Base-by-base conservation (phyloP, 176 grass and related monocot genomes). In the Phoenix dactylifera region DNA sequence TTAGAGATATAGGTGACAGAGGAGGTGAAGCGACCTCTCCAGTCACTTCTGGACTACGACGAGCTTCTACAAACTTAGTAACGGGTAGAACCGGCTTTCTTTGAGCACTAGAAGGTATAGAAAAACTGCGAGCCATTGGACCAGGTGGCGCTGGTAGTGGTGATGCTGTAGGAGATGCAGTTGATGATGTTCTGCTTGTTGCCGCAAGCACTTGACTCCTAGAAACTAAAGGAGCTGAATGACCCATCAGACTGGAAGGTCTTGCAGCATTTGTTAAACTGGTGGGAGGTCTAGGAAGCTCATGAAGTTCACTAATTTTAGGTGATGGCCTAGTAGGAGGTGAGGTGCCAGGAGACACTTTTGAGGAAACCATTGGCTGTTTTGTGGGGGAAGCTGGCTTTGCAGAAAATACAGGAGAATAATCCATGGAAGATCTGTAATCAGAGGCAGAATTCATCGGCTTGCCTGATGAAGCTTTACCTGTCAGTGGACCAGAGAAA, bases 261-360 rank as follows among this genome's bases (percentile, higher is more conserved):
- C 26, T 65, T 52, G 44, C 26, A 24, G 63, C 20, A 19, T 58
- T 76, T 23, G 35, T 50, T 12, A 54, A 26, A 60, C 18, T 57
- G 82, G 55, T 65, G 18, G 93, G 93, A 72, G 93, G 93, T 74
- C 87, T 84, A 59, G 93, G 93, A 24, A 97, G 72, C 59, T 88
- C 93, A 76, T 97, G 87, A 63, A 97, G 84, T 64, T 97, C 93
- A 63, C 87, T 97, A 58, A 97, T 91, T 64, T 73, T 78, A 1
- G 93, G 87, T 32, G 87, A 72, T 35, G 84, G 73, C 57, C 77
- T 59, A 5, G 86, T 80, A 16, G 75, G 77, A 49, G 81, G 77
- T 48, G 76, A 70, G 12, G 78, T 66, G 19, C 61, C 71, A 32
- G 70, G 61, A n/a, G 72, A 69, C 70, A 72, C 56, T 57, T 74